Percentiles rank a stretch among this genome's conserved stretches.
phyloP scores from a whole-genome alignment of 2,329 filamentous ascomycete genomes.

The Penicillium sp. region DNA sequence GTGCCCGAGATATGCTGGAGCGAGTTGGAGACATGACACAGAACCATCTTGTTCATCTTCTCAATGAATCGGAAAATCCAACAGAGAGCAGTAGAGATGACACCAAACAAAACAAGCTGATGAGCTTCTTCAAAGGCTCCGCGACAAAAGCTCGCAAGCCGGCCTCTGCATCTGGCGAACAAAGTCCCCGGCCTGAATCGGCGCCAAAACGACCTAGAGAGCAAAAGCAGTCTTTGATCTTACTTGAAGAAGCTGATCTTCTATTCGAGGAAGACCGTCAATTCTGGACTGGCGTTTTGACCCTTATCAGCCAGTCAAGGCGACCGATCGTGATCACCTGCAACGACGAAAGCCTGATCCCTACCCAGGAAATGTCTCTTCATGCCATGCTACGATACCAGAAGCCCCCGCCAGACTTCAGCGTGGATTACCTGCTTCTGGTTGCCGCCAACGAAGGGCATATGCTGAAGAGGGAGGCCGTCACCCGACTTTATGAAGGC shows the following conservation, averaged over 20 bases:
- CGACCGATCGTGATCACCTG: conserved; percentile 93
- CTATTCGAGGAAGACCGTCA: conserved; percentile 94
- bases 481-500: conserved; percentile 66
- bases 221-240: conserved; percentile 90
- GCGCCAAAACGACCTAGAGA: conserved; percentile 38
- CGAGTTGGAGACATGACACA: conserved; percentile 94
- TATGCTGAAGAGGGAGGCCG: conserved; percentile 62
- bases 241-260: conserved; percentile 90
- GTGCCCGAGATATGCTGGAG: conserved; percentile 84
- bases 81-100: conserved; percentile 45
- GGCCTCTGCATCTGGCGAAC: conserved; percentile 17
- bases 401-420: conserved; percentile 62
- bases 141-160: conserved; percentile 24
- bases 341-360: conserved; percentile 82
- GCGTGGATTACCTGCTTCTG: conserved; percentile 74
- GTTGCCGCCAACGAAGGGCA: conserved; percentile 89
- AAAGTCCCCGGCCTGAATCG: conserved; percentile 22
- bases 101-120: conserved; percentile 74
- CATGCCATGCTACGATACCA: conserved; percentile 79
- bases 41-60: conserved; percentile 77
- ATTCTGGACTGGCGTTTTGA: conserved; percentile 81
- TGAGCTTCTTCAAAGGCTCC: conserved; percentile 70
- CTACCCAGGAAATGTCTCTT: conserved; percentile 67
- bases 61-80: conserved; percentile 29
- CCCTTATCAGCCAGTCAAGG: conserved; percentile 77